phyloP scores from a whole-genome alignment of 768 basidiomycete species.

The Suillus bovinus region DNA sequence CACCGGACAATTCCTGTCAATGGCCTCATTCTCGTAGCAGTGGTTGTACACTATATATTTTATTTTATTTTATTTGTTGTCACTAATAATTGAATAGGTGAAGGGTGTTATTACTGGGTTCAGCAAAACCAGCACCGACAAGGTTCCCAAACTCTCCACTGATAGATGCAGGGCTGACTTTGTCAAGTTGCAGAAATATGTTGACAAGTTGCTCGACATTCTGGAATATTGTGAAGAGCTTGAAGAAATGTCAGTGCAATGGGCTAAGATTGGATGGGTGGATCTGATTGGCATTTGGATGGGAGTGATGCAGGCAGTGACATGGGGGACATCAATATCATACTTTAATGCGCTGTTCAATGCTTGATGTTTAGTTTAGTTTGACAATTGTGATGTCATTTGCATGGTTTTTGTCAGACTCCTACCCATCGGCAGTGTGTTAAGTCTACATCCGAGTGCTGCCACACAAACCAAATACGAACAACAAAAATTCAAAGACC shows the following conservation, averaged over 20 bases:
- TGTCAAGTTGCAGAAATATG: not conserved
- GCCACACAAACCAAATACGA: no score
- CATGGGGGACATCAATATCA: not conserved
- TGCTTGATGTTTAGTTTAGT: not conserved
- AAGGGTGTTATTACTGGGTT: not conserved
- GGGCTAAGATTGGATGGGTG: not conserved
- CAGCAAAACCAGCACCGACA: not conserved
- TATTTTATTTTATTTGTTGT: not conserved
- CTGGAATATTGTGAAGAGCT: not conserved
- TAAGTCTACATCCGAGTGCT: no score
- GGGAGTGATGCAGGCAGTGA: not conserved
- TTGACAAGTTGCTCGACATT: not conserved
- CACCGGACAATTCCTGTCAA: not conserved
- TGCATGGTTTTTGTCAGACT: no score
- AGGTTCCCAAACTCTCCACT: not conserved
- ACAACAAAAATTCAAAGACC: no score
- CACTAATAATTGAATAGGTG: not conserved
- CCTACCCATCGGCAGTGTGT: no score
- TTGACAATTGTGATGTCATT: not conserved
- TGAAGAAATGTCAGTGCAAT: not conserved
- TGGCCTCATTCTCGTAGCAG: not conserved
- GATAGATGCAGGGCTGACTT: not conserved
- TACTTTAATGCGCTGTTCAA: not conserved
- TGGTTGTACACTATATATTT: rapidly evolving
- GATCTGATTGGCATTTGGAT: not conserved